Percentiles rank a stretch among this genome's conserved stretches.
Conservation (phyloP, 257 asterid species). For the Ilex aquifolium region DNA sequence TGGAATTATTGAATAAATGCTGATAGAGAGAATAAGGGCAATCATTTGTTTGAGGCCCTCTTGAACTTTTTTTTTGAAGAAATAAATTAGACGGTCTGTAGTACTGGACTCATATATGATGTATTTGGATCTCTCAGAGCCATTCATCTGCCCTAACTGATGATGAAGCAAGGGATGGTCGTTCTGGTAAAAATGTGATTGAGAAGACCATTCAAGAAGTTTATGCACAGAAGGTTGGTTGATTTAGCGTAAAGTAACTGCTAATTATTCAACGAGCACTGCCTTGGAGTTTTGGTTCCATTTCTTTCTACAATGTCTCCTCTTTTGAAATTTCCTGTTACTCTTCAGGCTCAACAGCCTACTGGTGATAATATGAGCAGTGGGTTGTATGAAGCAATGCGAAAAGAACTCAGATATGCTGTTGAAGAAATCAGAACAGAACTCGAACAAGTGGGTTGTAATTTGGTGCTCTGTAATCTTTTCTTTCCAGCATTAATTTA, state of each 20-base stretch:
- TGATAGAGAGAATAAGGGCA: no score
- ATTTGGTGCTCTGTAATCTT: not conserved
- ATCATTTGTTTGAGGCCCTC: no score
- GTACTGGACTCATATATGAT: not conserved
- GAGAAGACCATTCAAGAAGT: conserved; percentile 71
- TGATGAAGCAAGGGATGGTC: conserved; percentile 61
- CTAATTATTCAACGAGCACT: not conserved
- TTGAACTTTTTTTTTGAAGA: no score
- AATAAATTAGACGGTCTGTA: no score
- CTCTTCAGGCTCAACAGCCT: conserved; percentile 55
- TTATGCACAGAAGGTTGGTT: conserved; percentile 57
- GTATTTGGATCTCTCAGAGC: conserved; percentile 43
- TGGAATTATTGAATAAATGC: no score
- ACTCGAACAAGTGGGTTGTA: conserved; percentile 58
- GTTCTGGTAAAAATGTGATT: conserved; percentile 38
- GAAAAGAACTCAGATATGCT: conserved; percentile 78
- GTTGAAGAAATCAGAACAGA: conserved; percentile 76
- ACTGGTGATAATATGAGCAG: conserved; percentile 38
- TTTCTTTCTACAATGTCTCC: conserved; percentile 6
- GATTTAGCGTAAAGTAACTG: not conserved
- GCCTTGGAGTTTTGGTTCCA: not conserved
- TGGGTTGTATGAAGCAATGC: conserved; percentile 67
- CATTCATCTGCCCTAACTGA: conserved; percentile 76
- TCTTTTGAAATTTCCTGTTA: conserved; percentile 17
- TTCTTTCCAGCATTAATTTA: not conserved